Evolutionary conservation across 768 basidiomycete species (phyloP).

Genomic region (Pleurotus pulmonarius): DNA sequence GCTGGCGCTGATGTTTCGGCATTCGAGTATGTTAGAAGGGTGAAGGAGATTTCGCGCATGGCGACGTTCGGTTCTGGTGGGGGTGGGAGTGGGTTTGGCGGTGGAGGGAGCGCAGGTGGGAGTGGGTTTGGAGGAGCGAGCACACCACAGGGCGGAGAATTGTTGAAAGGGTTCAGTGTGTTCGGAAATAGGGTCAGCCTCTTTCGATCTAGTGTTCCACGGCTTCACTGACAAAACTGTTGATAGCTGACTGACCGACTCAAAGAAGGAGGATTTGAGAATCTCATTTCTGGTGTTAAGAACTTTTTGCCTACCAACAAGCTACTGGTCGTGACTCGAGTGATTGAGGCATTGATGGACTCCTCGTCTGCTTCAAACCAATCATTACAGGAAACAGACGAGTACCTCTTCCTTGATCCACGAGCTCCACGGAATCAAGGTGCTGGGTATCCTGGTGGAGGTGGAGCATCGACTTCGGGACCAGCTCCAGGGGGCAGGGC

Average conservation of each 20-base stretch:
- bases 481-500: constrained; percentile 20
- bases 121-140: constrained; percentile 3
- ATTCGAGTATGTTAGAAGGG: constrained; percentile 89
- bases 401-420: constrained; percentile 92
- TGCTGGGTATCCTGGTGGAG: constrained; percentile 47
- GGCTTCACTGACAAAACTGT: neutral
- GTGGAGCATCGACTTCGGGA: constrained; percentile 12
- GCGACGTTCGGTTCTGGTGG: constrained; percentile 57
- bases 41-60: constrained; percentile 92
- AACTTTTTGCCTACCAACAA: constrained; percentile 97
- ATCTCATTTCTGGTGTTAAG: constrained; percentile 95
- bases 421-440: constrained; percentile 58
- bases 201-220: too few species aligned
- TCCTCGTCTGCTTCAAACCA: constrained; percentile 91
- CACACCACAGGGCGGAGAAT: constrained; percentile 47
- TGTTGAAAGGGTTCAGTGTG: constrained; percentile 92
- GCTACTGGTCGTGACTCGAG: constrained; percentile 84
- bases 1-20: constrained; percentile 78
- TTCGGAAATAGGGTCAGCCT: constrained; percentile 77
- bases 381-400: constrained; percentile 94
- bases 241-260: constrained; percentile 78
- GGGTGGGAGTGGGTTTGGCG: constrained; percentile 59
- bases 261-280: constrained; percentile 95
- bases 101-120: constrained; percentile 1
- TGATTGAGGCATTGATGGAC: constrained; percentile 97